Percentiles rank a stretch among this genome's conserved stretches.
Conservation (phyloP, 257 asterid genomes). For the Plantago major region DNA sequence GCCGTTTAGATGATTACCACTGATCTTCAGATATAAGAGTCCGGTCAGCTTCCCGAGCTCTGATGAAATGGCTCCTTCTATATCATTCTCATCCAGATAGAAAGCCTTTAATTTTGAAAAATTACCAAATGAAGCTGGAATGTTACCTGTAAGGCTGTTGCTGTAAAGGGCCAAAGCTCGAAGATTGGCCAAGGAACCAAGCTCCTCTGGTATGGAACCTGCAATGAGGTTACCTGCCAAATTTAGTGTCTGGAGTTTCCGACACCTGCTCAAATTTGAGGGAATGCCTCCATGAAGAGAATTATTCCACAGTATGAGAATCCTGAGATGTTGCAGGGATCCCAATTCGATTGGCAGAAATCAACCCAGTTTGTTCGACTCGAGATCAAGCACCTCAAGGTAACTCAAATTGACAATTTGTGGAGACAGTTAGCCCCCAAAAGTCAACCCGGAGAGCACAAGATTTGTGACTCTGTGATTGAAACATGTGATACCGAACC, state of each 20-base stretch:
- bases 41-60: slow-evolving; percentile 27
- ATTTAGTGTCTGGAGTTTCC: slow-evolving; percentile 19
- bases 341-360: slow-evolving; percentile 30
- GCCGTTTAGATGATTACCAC: slow-evolving; percentile 16
- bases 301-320: slow-evolving; percentile 24
- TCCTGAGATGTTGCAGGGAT: slow-evolving; percentile 24
- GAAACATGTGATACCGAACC: slow-evolving; percentile 38
- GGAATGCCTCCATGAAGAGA: slow-evolving; percentile 33
- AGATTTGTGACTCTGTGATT: slow-evolving; percentile 24
- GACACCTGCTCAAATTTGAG: slow-evolving; percentile 25
- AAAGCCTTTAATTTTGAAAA: slow-evolving; percentile 24
- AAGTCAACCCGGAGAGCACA: slow-evolving; percentile 27
- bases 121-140: slow-evolving; percentile 33
- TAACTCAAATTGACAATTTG: slow-evolving; percentile 23
- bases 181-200: slow-evolving; percentile 29
- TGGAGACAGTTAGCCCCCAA: slow-evolving; percentile 20
- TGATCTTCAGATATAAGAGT: slow-evolving; percentile 16
- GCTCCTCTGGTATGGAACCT: slow-evolving; percentile 34
- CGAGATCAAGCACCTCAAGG: slow-evolving; percentile 28
- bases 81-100: slow-evolving; percentile 27
- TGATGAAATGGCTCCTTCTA: slow-evolving; percentile 27
- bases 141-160: slow-evolving; percentile 32
- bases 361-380: slow-evolving; percentile 24
- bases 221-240: slow-evolving; percentile 27
- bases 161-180: slow-evolving; percentile 15